phyloP scores from a whole-genome alignment of 192 early-diverging fungal species.

The Blastocladiella britannica region DNA sequence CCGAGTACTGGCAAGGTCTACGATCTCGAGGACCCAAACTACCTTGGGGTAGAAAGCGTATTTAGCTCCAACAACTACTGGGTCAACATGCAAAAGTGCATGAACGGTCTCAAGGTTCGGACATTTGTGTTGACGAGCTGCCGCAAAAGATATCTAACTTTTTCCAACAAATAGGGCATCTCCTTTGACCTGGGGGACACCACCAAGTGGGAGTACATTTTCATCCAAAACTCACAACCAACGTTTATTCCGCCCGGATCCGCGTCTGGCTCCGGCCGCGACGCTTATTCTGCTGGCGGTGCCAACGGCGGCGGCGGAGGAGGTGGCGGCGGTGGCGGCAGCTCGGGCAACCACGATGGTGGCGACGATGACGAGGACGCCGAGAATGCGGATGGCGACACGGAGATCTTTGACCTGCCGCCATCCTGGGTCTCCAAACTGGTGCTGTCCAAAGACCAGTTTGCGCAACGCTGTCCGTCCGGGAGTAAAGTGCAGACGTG shows the following conservation, averaged over 20 bases:
- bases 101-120: conserved; percentile 26
- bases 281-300: no score
- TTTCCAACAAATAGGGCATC: conserved; percentile 32
- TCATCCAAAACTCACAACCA: conserved; percentile 31
- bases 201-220: conserved; percentile 37
- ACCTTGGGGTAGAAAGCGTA: conserved; percentile 35
- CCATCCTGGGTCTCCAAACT: conserved; percentile 29
- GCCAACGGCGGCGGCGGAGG: no score
- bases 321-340: no score
- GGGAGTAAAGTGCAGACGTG: conserved; percentile 27
- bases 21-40: conserved; percentile 23
- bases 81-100: conserved; percentile 43
- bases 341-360: no score
- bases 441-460: conserved; percentile 21
- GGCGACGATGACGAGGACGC: conserved; percentile 1
- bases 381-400: conserved; percentile 13
- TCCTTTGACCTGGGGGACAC: conserved; percentile 38
- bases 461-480: conserved; percentile 24
- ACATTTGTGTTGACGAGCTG: background rate
- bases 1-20: conserved; percentile 23
- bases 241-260: conserved; percentile 1
- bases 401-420: conserved; percentile 23
- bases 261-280: background rate
- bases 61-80: conserved; percentile 33
- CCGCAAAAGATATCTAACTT: no score